phyloP scores from a whole-genome alignment of 2,329 filamentous ascomycete genomes.

The Phoma sp. region DNA sequence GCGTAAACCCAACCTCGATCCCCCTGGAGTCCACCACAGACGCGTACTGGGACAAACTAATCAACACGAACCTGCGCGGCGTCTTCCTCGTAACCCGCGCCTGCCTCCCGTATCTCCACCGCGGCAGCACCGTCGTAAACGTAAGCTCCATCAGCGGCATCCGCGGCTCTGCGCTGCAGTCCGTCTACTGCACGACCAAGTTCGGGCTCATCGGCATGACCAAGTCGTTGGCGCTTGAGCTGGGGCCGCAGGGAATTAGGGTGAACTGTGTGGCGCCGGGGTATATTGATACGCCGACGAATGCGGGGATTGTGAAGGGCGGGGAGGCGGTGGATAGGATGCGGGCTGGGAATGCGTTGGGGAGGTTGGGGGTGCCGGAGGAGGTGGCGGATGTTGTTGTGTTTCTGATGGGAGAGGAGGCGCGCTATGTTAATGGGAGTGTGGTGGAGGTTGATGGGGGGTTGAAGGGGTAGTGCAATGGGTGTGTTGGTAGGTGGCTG shows the following conservation, averaged over 20 bases:
- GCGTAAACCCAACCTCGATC: conserved; percentile 56
- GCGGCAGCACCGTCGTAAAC: conserved; percentile 36
- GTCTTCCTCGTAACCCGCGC: conserved; percentile 55
- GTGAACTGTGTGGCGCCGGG: conserved; percentile 46
- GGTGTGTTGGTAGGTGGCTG: conserved; percentile 13
- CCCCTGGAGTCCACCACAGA: conserved; percentile 52
- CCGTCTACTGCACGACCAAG: conserved; percentile 46
- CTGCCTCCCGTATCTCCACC: conserved; percentile 46
- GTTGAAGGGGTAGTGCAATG: conserved; percentile 30
- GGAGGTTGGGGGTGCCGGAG: conserved; percentile 53
- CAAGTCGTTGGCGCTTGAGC: conserved; percentile 42
- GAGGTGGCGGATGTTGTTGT: conserved; percentile 60
- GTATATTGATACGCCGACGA: conserved; percentile 57
- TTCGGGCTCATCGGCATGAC: conserved; percentile 45
- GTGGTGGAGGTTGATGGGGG: conserved; percentile 58
- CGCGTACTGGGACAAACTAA: conserved; percentile 56
- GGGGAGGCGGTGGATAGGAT: conserved; percentile 52
- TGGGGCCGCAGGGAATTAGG: conserved; percentile 39
- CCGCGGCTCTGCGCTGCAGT: conserved; percentile 33
- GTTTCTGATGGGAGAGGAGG: conserved; percentile 56
- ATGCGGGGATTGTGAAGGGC: conserved; percentile 58
- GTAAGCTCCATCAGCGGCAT: conserved; percentile 37
- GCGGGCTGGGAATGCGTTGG: conserved; percentile 50
- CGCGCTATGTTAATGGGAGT: conserved; percentile 56
- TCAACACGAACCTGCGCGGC: conserved; percentile 55